phyloP scores from a whole-genome alignment of 768 basidiomycete species.

The Hortiboletus flavorubellus region DNA sequence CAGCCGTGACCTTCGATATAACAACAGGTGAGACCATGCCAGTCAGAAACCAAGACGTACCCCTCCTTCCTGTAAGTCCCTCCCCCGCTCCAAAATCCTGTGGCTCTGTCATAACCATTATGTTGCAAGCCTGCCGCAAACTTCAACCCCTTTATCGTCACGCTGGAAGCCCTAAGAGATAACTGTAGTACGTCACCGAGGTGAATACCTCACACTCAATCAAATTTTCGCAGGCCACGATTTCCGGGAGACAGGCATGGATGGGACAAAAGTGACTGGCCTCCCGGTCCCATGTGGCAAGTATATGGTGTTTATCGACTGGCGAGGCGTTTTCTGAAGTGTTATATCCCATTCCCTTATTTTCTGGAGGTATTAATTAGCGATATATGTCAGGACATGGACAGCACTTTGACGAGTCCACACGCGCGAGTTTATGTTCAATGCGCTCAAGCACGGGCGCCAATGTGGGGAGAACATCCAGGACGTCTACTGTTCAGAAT shows the following conservation, averaged over 20 bases:
- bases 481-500: conserved; percentile 14
- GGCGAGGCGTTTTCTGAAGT: not conserved
- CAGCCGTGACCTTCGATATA: no score
- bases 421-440: conserved; percentile 12
- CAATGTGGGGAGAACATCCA: conserved; percentile 15
- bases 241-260: not conserved
- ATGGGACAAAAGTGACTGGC: not conserved
- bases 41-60: not conserved
- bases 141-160: not conserved
- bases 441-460: conserved; percentile 3
- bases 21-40: not conserved
- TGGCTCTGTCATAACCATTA: not conserved
- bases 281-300: not conserved
- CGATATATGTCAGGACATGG: not conserved
- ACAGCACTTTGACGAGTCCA: conserved; percentile 12
- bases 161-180: not conserved
- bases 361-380: not conserved
- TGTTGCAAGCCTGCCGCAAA: not conserved
- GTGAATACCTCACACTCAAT: not conserved
- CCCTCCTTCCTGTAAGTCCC: not conserved
- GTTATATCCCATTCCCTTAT: not conserved
- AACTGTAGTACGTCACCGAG: not conserved
- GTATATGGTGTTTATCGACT: not conserved
- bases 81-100: not conserved
- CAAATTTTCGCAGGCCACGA: not conserved